These are phyloP conservation scores for Periconia digitata DNA, from an alignment of 2,329 filamentous ascomycete genomes.

Conservation along the genomic window DNA sequence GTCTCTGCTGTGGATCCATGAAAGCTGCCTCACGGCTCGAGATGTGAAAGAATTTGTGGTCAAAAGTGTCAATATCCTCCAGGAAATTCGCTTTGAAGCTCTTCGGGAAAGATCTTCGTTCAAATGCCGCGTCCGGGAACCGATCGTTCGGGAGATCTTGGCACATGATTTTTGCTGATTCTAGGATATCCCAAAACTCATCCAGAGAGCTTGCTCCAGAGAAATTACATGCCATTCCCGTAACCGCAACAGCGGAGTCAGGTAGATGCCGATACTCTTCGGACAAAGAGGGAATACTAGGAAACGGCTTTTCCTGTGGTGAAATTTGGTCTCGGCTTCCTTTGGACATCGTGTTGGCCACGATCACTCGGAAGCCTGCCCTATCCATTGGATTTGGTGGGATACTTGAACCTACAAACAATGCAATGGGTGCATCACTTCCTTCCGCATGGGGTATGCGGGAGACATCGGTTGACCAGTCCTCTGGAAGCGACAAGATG, in stretches of 20 bases:
- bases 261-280: not conserved
- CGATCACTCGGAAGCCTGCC: not conserved
- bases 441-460: no score
- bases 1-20: constrained; percentile 13
- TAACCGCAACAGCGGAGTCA: not conserved
- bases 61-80: constrained; percentile 1
- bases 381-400: not conserved
- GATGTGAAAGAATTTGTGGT: constrained; percentile 10
- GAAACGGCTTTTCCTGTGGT: no score
- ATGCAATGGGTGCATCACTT: no score
- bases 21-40: constrained; percentile 4
- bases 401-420: not conserved
- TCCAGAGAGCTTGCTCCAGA: not conserved
- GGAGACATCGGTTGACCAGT: not conserved
- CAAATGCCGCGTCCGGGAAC: not conserved
- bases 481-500: not conserved
- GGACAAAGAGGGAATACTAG: no score
- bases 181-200: constrained; percentile 22
- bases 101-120: not conserved
- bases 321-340: not conserved
- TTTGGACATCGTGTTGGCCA: not conserved
- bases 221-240: constrained; percentile 2
- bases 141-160: not conserved
- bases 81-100: constrained; percentile 17
- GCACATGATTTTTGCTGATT: constrained; percentile 31